Conservation (phyloP, 192 early-diverging fungal species). For the Backusella sp. region DNA sequence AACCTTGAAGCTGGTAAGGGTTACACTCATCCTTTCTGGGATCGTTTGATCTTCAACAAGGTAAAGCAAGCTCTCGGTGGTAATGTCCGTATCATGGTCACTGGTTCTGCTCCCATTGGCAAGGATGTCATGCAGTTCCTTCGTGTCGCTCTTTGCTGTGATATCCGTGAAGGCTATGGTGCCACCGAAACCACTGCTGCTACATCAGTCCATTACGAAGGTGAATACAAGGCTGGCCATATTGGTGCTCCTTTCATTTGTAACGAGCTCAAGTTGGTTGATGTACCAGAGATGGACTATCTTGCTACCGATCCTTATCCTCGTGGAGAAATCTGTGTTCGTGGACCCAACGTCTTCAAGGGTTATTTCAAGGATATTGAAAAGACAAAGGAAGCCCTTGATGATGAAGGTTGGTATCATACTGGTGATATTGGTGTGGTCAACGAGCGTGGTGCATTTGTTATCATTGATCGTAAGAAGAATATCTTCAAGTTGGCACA, state of each 20-base stretch:
- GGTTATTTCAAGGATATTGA: constrained; percentile 80
- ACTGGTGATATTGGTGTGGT: constrained; percentile 84
- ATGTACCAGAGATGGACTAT: constrained; percentile 89
- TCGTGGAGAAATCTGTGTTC: constrained; percentile 87
- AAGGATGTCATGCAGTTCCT: constrained; percentile 80
- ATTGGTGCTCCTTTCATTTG: constrained; percentile 70
- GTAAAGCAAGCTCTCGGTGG: constrained; percentile 77
- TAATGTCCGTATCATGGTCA: constrained; percentile 73
- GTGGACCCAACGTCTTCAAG: constrained; percentile 71
- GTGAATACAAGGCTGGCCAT: constrained; percentile 72
- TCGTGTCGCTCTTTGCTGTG: constrained; percentile 74
- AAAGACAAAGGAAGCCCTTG: constrained; percentile 73
- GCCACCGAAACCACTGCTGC: constrained; percentile 77
- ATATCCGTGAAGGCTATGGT: constrained; percentile 87
- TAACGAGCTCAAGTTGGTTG: constrained; percentile 84
- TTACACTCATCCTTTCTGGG: constrained; percentile 82
- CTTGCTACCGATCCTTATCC: constrained; percentile 75
- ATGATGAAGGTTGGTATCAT: constrained; percentile 84
- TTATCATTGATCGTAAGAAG: constrained; percentile 83
- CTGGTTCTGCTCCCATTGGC: constrained; percentile 86
- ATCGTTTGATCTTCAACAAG: constrained; percentile 82
- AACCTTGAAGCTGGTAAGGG: constrained; percentile 63
- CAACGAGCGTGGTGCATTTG: constrained; percentile 63
- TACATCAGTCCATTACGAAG: constrained; percentile 45
- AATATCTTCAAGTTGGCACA: constrained; percentile 66